Percentiles rank a stretch among this genome's conserved stretches.
Conservation (phyloP, 1,139 yeast genomes). For the Lodderomyces jiufengensis region DNA sequence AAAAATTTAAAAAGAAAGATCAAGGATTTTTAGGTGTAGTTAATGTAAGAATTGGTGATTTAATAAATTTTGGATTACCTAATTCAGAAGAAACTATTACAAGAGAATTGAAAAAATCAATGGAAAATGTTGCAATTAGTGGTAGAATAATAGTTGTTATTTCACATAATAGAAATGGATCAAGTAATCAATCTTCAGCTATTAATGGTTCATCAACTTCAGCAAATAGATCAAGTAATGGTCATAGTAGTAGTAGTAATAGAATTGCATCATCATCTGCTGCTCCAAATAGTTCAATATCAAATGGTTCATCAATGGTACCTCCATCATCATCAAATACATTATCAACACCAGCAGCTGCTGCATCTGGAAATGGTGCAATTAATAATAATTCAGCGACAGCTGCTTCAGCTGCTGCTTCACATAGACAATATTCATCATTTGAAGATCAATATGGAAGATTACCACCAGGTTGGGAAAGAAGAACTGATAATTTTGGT, state of each 20-base stretch:
- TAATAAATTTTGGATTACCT: conserved; percentile 63
- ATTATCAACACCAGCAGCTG: conserved; percentile 12
- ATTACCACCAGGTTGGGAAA: conserved; percentile 98
- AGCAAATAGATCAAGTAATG: neutral
- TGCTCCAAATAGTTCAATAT: no score
- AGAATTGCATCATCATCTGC: no score
- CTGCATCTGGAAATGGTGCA: conserved; percentile 10
- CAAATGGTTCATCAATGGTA: conserved; percentile 5
- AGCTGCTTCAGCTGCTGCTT: conserved; percentile 15
- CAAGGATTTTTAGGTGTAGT: conserved; percentile 99
- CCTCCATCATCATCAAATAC: conserved; percentile 2
- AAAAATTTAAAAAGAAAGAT: conserved; percentile 95
- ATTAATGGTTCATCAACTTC: conserved; percentile 12
- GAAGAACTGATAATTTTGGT: conserved; percentile 95
- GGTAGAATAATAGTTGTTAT: conserved; percentile 85
- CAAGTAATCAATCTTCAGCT: neutral
- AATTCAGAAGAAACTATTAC: conserved; percentile 82
- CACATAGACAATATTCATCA: conserved; percentile 71
- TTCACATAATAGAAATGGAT: conserved; percentile 36
- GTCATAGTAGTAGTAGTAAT: no score
- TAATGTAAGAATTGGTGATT: conserved; percentile 86
- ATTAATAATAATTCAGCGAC: conserved; percentile 17
- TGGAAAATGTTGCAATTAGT: conserved; percentile 86
- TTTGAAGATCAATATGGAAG: conserved; percentile 97
- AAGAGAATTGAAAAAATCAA: conserved; percentile 85